Evolutionary conservation across 768 basidiomycete genomes (phyloP).

Genomic region (Boletus barrowsii): DNA sequence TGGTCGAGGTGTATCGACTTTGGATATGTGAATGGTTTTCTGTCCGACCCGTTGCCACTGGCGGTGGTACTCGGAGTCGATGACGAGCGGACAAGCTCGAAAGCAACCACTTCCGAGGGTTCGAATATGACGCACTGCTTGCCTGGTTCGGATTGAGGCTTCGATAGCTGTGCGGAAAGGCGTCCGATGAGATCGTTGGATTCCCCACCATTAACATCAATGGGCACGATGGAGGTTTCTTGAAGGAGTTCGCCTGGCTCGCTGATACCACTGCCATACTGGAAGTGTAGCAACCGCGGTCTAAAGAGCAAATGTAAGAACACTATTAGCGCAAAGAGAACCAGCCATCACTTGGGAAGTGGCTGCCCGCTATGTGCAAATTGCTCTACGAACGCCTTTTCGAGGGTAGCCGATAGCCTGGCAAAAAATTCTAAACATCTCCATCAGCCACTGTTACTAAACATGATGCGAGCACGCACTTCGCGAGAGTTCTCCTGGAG

Average conservation of each 20-base stretch:
- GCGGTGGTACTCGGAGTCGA: constrained; percentile 13
- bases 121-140: constrained; percentile 59
- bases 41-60: constrained; percentile 21
- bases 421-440: constrained; percentile 47
- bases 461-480: constrained; percentile 26
- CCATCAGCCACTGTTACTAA: constrained; percentile 11
- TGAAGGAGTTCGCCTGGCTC: constrained; percentile 31
- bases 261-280: constrained; percentile 44
- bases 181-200: constrained; percentile 59
- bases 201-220: constrained; percentile 45
- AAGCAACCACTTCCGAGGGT: constrained; percentile 62
- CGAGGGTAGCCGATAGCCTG: constrained; percentile 41
- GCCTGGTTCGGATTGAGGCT: constrained; percentile 20
- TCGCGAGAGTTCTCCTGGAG: constrained; percentile 42
- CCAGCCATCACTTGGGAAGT: constrained; percentile 29
- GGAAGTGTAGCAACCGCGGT: constrained; percentile 52
- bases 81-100: constrained; percentile 41
- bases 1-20: constrained; percentile 68
- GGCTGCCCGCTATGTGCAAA: constrained; percentile 31
- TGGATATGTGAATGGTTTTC: constrained; percentile 53
- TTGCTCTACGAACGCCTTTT: constrained; percentile 41
- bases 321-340: neutral
- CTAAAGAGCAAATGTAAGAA: constrained; percentile 11
- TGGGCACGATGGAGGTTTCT: constrained; percentile 47
- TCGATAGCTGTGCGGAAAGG: constrained; percentile 35